Base-by-base conservation (phyloP, 768 basidiomycete genomes). In the Psilocybe azurescens region DNA sequence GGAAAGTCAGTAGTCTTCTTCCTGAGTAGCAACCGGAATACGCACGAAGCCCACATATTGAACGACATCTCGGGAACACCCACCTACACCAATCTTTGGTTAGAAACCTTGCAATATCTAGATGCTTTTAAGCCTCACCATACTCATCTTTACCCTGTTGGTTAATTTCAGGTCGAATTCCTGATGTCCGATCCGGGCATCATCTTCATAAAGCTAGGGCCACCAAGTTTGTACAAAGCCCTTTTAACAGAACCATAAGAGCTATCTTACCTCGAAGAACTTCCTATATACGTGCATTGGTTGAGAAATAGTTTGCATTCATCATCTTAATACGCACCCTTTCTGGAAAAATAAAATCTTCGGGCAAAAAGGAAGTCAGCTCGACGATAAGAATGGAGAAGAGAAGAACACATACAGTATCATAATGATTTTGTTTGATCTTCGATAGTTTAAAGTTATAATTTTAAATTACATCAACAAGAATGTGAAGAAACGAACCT, bases 381-480 rank as follows among this genome's bases (percentile, higher is more conserved):
- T 5, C 72, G 66, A 41, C 8, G 60, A 63, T n/a, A 16, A 28
- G n/a, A 4, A 47, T 72, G 55, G 66, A 20, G 8, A 36, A 44
- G 32, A 47, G 24, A 36, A 38, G 29, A 4, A 46, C 67, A 24
- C 73, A 64, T 68, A 92, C 91, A 16, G 97, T 99, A 75, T 99
- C 97, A 72, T 88, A 98, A 72, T 99, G 95, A 70, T 95, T 90
- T 75, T 97, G 94, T 73, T 98, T 99, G 80, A 99, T 99, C 83
- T 94, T 63, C 14, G 38, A 50, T 38, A 36, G 48, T 13, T 55
- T 24, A 7, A 9, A 49, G 52, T 47, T 61, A 57, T 44, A 54
- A 7, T 59, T 30, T 51, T 18, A n/a, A 13, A 44, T 16, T 48
- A 39, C 2, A 28, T 24, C 32, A 20, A 30, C n/a, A 3, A 13